Evolutionary conservation across 2,329 filamentous ascomycete species (phyloP).

Genomic region (Nemania sp.): DNA sequence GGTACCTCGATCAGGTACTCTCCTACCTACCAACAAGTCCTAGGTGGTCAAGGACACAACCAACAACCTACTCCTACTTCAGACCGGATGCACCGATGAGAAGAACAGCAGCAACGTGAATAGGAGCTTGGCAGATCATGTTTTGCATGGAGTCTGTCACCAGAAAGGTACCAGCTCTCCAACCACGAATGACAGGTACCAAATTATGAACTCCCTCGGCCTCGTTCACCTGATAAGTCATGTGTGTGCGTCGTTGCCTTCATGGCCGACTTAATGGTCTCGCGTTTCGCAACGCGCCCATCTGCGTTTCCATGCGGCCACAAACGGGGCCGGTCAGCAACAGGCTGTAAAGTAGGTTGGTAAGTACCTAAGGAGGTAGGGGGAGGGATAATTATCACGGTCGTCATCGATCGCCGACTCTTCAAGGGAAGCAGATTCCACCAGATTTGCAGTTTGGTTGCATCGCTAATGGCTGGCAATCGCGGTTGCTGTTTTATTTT

Average conservation of each 20-base stretch:
- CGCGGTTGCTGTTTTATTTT: neutral
- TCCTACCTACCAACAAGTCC: neutral
- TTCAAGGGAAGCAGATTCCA: neutral
- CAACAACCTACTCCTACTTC: too few relatives aligned
- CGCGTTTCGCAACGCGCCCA: slow-evolving; percentile 21
- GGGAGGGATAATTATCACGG: too few relatives aligned
- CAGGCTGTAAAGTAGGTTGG: neutral
- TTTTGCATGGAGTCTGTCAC: slow-evolving; percentile 24
- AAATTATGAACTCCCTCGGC: too few relatives aligned
- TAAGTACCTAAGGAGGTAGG: neutral
- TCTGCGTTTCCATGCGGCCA: slow-evolving; percentile 19
- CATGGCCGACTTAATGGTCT: neutral
- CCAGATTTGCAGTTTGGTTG: slow-evolving; percentile 18
- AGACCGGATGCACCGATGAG: slow-evolving; percentile 1
- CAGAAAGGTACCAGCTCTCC: too few relatives aligned
- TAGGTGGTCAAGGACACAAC: too few relatives aligned
- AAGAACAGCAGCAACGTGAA: neutral
- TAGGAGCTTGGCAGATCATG: slow-evolving; percentile 22
- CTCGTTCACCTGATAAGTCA: neutral
- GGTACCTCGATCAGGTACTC: too few relatives aligned
- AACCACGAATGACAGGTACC: too few relatives aligned
- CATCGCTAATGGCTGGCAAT: slow-evolving; percentile 16
- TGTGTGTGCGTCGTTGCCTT: neutral
- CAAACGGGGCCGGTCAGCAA: slow-evolving; percentile 1
- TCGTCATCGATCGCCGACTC: too few relatives aligned